Conservation (phyloP, 192 early-diverging fungal genomes). For the Jimgerdemannia lactiflua region DNA sequence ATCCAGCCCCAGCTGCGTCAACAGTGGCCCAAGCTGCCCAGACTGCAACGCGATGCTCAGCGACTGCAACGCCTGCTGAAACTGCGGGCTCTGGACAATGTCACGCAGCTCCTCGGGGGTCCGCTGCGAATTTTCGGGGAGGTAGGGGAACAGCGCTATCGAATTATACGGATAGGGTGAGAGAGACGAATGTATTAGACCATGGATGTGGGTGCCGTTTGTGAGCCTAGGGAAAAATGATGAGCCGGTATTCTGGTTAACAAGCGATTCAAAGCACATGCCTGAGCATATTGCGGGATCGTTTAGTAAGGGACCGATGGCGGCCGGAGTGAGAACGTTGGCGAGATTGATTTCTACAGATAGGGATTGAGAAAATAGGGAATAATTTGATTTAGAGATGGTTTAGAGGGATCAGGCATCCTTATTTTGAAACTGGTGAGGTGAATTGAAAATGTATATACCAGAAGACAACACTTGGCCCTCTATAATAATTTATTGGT, state of each 20-base stretch:
- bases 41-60: slow-evolving; percentile 46
- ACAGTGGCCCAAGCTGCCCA: slow-evolving; percentile 48
- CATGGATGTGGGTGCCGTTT: too few relatives aligned
- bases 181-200: too few relatives aligned
- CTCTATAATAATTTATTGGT: background rate
- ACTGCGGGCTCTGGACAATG: slow-evolving; percentile 47
- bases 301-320: slow-evolving; percentile 36
- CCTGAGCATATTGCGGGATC: slow-evolving; percentile 31
- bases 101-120: slow-evolving; percentile 44
- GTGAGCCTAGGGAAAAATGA: too few relatives aligned
- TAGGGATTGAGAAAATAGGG: background rate
- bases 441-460: background rate
- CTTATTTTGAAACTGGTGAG: too few relatives aligned
- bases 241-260: background rate
- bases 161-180: slow-evolving; percentile 1
- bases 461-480: background rate
- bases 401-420: too few relatives aligned
- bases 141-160: slow-evolving; percentile 42
- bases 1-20: slow-evolving; percentile 47
- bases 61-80: slow-evolving; percentile 46
- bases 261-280: background rate
- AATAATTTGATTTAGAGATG: too few relatives aligned
- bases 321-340: slow-evolving; percentile 34
- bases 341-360: slow-evolving; percentile 32
- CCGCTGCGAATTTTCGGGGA: slow-evolving; percentile 36